These are phyloP conservation scores for Amauroascus niger DNA, from an alignment of 2,329 filamentous ascomycete genomes.

Conservation along the genomic window DNA sequence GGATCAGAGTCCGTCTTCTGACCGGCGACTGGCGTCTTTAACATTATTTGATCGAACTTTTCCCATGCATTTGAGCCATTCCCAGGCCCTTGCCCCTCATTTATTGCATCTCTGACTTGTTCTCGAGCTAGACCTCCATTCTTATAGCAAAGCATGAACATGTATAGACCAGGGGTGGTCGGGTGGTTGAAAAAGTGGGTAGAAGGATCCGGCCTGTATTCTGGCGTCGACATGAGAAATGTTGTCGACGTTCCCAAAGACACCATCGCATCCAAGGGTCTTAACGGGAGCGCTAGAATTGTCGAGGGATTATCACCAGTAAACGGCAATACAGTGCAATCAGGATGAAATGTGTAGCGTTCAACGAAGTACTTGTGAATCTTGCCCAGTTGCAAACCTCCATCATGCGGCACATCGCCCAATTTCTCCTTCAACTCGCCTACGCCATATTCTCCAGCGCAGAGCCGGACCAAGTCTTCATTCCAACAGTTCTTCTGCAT, in stretches of 20 bases:
- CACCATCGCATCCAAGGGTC: constrained; percentile 84
- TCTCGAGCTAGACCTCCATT: constrained; percentile 92
- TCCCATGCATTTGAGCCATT: constrained; percentile 56
- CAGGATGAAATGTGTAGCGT: constrained; percentile 64
- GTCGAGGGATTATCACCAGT: constrained; percentile 96
- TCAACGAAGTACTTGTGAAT: constrained; percentile 70
- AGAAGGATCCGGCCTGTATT: constrained; percentile 76
- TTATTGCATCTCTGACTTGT: constrained; percentile 72
- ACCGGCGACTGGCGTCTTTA: constrained; percentile 60
- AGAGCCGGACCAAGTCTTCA: constrained; percentile 62
- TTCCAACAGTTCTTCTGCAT: constrained; percentile 65
- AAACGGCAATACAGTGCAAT: constrained; percentile 72
- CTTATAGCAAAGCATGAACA: constrained; percentile 99
- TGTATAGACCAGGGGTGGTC: constrained; percentile 79
- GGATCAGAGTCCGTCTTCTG: constrained; percentile 45
- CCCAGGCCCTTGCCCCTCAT: constrained; percentile 40
- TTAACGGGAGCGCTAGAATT: constrained; percentile 79
- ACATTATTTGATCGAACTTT: constrained; percentile 64
- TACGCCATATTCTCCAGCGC: constrained; percentile 56
- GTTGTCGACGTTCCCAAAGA: constrained; percentile 92
- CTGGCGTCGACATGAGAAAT: constrained; percentile 93
- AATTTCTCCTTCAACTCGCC: constrained; percentile 65
- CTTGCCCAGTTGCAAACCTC: constrained; percentile 64
- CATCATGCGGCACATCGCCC: constrained; percentile 68
- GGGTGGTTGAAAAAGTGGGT: constrained; percentile 99